Evolutionary conservation across 495 filamentous ascomycete species (phyloP).

Genomic region (Penicillium alfredii): DNA sequence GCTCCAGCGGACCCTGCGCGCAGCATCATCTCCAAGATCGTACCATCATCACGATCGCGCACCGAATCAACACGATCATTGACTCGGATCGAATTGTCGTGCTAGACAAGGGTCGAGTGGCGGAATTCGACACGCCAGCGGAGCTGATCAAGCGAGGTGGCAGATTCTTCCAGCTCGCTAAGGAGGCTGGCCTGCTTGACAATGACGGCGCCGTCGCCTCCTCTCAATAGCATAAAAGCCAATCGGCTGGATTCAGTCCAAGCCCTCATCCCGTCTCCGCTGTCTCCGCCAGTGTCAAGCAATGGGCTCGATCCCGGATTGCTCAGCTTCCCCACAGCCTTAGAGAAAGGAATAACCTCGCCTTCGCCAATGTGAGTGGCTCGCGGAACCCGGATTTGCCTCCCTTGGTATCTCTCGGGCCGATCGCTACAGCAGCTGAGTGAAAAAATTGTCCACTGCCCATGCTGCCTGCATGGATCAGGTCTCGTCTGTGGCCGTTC

Average conservation of each 20-base stretch:
- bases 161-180: conserved; percentile 52
- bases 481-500: conserved; percentile 7
- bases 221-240: conserved; percentile 14
- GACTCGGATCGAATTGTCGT: conserved; percentile 90
- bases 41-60: conserved; percentile 97
- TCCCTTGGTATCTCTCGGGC: conserved; percentile 9
- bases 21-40: conserved; percentile 70
- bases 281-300: too few relatives aligned
- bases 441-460: conserved; percentile 13
- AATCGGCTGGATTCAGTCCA: conserved; percentile 14
- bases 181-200: conserved; percentile 51
- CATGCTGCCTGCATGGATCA: conserved; percentile 14
- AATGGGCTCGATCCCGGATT: too few relatives aligned
- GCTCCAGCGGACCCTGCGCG: conserved; percentile 54
- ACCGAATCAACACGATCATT: conserved; percentile 94
- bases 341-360: too few relatives aligned
- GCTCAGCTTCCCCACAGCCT: conserved; percentile 8
- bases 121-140: conserved; percentile 54
- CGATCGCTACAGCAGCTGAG: too few relatives aligned
- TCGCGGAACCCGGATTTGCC: conserved; percentile 17
- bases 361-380: conserved; percentile 21
- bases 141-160: conserved; percentile 47
- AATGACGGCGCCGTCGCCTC: conserved; percentile 28
- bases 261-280: too few relatives aligned
- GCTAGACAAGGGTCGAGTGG: conserved; percentile 62